Percentiles rank a stretch among this genome's conserved stretches.
These are phyloP conservation scores for Nymphaea colorata DNA, from an alignment of 164 flowering plant genomes.

Conservation along the genomic window DNA sequence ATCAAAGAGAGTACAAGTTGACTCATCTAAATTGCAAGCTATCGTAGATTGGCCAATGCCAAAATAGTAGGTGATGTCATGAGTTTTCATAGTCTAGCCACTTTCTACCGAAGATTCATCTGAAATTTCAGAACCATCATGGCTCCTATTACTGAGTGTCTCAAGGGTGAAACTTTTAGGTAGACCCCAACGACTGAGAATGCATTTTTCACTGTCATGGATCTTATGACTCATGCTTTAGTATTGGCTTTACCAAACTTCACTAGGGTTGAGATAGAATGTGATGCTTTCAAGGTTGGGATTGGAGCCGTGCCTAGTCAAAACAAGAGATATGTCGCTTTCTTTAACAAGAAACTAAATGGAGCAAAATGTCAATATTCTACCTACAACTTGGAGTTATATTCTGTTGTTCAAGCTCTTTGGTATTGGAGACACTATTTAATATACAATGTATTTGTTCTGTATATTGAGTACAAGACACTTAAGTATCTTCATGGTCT, in stretches of 20 bases:
- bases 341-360: neutral
- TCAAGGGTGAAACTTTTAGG: neutral
- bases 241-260: neutral
- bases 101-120: conserved; percentile 1
- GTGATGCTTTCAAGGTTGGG: neutral
- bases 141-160: neutral
- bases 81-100: conserved; percentile 2
- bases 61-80: neutral
- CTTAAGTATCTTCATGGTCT: neutral
- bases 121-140: conserved; percentile 3
- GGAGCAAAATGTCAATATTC: neutral
- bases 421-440: neutral
- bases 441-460: neutral
- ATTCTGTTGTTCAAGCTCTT: too few species aligned
- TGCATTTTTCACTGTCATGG: neutral
- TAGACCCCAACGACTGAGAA: neutral
- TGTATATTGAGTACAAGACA: neutral
- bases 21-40: neutral
- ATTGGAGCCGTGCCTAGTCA: neutral
- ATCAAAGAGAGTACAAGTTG: neutral
- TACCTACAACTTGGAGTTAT: neutral
- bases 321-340: neutral
- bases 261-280: neutral
- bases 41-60: neutral
- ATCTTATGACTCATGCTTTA: neutral